Evolutionary conservation across 192 early-diverging fungal species (phyloP).

Genomic region (Coemansia sp.): DNA sequence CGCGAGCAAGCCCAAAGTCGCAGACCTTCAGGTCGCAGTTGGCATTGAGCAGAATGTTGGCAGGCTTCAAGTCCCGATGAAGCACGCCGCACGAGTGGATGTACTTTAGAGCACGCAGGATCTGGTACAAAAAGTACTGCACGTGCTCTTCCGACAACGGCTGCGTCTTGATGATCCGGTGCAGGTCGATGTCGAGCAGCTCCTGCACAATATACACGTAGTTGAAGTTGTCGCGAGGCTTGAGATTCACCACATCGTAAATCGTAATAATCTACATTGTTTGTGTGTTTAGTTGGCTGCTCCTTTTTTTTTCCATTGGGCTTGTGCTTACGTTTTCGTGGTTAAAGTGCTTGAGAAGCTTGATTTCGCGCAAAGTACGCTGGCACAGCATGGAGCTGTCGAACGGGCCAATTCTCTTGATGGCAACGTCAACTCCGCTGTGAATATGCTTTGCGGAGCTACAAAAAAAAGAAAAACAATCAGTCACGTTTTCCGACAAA

Average conservation of each 20-base stretch:
- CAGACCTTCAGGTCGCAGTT: slow-evolving; percentile 99
- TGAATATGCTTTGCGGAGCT: slow-evolving; percentile 80
- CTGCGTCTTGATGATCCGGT: slow-evolving; percentile 86
- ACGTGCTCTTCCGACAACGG: slow-evolving; percentile 81
- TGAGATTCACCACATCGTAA: slow-evolving; percentile 52
- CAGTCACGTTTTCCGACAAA: background rate
- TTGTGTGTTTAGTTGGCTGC: background rate
- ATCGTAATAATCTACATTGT: slow-evolving; percentile 46
- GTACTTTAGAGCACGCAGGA: slow-evolving; percentile 85
- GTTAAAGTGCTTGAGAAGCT: slow-evolving; percentile 79
- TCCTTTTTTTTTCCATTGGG: background rate
- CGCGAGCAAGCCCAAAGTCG: slow-evolving; percentile 97
- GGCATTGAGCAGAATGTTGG: slow-evolving; percentile 94
- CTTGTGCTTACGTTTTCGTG: slow-evolving; percentile 69
- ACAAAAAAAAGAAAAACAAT: slow-evolving; percentile 18
- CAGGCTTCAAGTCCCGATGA: slow-evolving; percentile 95
- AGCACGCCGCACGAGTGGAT: slow-evolving; percentile 92
- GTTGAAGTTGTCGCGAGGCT: slow-evolving; percentile 47
- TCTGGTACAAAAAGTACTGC: slow-evolving; percentile 91
- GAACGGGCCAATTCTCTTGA: slow-evolving; percentile 88
- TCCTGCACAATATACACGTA: slow-evolving; percentile 63
- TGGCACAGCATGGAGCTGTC: slow-evolving; percentile 83
- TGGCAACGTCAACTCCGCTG: slow-evolving; percentile 81
- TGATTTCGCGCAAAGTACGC: slow-evolving; percentile 79
- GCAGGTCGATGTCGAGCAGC: slow-evolving; percentile 87